Conservation (phyloP, 139 green algal genomes). For the Picochlorum sp. region DNA sequence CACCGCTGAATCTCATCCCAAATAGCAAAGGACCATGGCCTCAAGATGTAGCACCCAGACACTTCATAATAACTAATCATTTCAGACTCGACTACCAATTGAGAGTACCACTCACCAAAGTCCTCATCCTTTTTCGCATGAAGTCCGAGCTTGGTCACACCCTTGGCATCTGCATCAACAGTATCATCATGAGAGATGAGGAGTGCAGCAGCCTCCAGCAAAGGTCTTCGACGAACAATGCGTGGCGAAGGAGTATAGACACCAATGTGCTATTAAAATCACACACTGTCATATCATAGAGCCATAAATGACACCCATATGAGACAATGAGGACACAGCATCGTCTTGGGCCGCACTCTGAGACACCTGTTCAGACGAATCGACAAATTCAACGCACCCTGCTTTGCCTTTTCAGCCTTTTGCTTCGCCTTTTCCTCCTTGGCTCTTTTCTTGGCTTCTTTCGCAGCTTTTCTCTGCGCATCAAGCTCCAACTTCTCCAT, state of each 20-base stretch:
- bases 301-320: too few species aligned
- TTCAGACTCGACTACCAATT: slow-evolving; percentile 50
- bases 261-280: too few species aligned
- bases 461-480: background rate
- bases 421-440: background rate
- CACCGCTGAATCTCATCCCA: slow-evolving; percentile 74
- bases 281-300: too few species aligned
- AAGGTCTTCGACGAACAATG: too few species aligned
- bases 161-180: background rate
- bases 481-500: background rate
- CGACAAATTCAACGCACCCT: background rate
- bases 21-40: slow-evolving; percentile 87
- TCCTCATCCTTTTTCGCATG: slow-evolving; percentile 68
- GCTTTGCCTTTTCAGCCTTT: slow-evolving; percentile 2
- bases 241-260: too few species aligned
- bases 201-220: too few species aligned
- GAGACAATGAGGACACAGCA: too few species aligned
- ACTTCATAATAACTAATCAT: slow-evolving; percentile 95
- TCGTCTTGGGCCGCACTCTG: too few species aligned
- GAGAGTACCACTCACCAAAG: slow-evolving; percentile 86
- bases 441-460: background rate
- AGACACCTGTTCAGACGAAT: background rate
- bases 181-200: too few species aligned
- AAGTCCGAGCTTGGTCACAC: slow-evolving; percentile 81
- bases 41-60: slow-evolving; percentile 96